Base-by-base conservation (phyloP, 2,329 filamentous ascomycete genomes). In the Colletotrichum neosansevieriae region DNA sequence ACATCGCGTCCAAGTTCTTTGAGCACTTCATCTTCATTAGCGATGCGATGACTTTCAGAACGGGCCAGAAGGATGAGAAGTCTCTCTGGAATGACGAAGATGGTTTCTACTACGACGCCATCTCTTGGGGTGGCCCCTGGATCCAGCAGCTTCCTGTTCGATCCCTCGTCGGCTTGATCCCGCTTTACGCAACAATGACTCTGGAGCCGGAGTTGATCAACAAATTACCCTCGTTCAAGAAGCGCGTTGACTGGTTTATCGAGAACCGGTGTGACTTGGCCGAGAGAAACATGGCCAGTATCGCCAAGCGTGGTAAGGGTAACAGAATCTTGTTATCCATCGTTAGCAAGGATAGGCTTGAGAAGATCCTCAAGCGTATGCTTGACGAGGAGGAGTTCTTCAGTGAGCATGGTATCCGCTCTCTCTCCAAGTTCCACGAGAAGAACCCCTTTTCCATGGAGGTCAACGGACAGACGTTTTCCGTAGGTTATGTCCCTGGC, bases 1-100 rank as follows among this genome's bases (percentile, higher is more conserved):
- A 98, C 76, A 92, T 98, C 83, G 94, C 95, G 2, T 97, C 94
- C 58, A 98, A 98, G 81, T 98, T 98, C 84, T 98, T 98, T 75
- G 96, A 98, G 82, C 96, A 98, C 76, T 98, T 98, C 81, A 93
- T 98, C 76, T 91, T 98, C 79, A 98, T 98, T 79, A 97, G 94
- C 76, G 96, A 98, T 81, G 96, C 95, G 66, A 98, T 98, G 95
- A 94, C 92, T 0, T 94, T 92, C 86, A 91, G 86, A 80, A 88
- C 85, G 74, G 93, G 82, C 74, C 85, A 79, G 80, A 91, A 81
- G 82, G 90, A 83, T 76, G 92, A 96, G 74, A 89, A 93, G 75
- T 97, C 94, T 38, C 83, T 98, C 7, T 98, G 95, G 95, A 98
- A 98, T 75, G 94, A 98, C 32, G 88, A 97, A 71, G 95, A 98